Evolutionary conservation across 2,329 filamentous ascomycete genomes (phyloP).

Genomic region (Aspergillus nomiae): DNA sequence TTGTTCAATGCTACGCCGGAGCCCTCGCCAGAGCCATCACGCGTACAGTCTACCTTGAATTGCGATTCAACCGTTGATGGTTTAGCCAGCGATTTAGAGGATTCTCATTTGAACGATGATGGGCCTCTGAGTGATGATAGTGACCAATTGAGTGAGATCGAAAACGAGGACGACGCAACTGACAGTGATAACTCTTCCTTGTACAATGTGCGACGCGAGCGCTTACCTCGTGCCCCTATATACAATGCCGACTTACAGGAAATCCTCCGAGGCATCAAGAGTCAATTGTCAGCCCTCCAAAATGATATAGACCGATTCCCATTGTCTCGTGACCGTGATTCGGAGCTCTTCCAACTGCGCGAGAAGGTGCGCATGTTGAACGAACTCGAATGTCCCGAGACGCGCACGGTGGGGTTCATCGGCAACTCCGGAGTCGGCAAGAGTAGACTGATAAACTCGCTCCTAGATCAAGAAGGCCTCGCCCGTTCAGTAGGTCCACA

Average conservation of each 20-base stretch:
- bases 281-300: conserved; percentile 5
- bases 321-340: not conserved
- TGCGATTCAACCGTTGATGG: not conserved
- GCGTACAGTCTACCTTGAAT: not conserved
- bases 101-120: not conserved
- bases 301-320: not conserved
- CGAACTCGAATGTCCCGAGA: conserved; percentile 8
- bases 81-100: not conserved
- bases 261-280: conserved; percentile 12
- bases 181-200: conserved; percentile 1
- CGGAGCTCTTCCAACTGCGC: not conserved
- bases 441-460: conserved; percentile 13
- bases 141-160: not conserved
- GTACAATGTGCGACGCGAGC: conserved; percentile 15
- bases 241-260: conserved; percentile 19
- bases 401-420: conserved; percentile 20
- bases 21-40: not conserved
- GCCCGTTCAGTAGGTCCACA: conserved; percentile 5
- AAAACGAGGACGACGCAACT: not conserved
- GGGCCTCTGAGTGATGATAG: not conserved
- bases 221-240: conserved; percentile 18
- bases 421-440: conserved; percentile 20
- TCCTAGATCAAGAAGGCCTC: conserved; percentile 6
- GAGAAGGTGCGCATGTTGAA: not conserved
- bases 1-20: not conserved